Evolutionary conservation across 148 eudicot genomes (phyloP), one percentile per base, ranked within the genome.

Genomic region (Nepenthes gracilis): DNA sequence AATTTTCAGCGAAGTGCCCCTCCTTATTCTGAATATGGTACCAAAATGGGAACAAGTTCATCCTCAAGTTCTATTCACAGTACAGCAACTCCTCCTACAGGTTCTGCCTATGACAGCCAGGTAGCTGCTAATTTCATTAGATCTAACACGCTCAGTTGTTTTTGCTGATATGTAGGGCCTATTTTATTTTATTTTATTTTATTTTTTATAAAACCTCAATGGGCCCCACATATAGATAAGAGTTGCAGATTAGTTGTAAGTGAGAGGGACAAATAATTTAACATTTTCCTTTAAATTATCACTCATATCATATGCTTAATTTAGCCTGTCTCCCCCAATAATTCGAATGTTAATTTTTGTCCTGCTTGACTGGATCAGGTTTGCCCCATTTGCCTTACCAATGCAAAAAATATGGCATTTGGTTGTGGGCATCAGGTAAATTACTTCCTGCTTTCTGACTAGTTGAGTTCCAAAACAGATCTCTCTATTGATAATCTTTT

Each of bases 341-440:
- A 23, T 23, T 23, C 23, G 23, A 23, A 23, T 62, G 43, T 35
- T 49, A 54, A 62, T 45, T 40, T 40, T n/a, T 54, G 5, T 12
- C 36, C 45, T 15, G 13, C 8, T 63, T 23, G 33, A 8, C 33
- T 63, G 47, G 35, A 36, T 5, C 77, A 89, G 96, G 23, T 75
- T 59, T 89, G 97, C 63, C 94, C 97, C 43, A 86, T 93, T 55
- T 93, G 98, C 75, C 80, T 93, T 36, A 78, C 67, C 43, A 86
- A 86, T 60, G 69, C 81, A 7, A 88, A 88, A 67, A 83, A 93
- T 75, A 93, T 93, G 96, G 98, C 98, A 60, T 93, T 93, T 61
- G 96, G 95, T 13, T 93, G 98, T 61, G 98, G 96, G 34, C 99
- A 94, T 73, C 97, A 89, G 99, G 99, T 93, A 88, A 43, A 36